Base-by-base conservation (phyloP, 163 green algal genomes). In the Prototheca cutis region DNA sequence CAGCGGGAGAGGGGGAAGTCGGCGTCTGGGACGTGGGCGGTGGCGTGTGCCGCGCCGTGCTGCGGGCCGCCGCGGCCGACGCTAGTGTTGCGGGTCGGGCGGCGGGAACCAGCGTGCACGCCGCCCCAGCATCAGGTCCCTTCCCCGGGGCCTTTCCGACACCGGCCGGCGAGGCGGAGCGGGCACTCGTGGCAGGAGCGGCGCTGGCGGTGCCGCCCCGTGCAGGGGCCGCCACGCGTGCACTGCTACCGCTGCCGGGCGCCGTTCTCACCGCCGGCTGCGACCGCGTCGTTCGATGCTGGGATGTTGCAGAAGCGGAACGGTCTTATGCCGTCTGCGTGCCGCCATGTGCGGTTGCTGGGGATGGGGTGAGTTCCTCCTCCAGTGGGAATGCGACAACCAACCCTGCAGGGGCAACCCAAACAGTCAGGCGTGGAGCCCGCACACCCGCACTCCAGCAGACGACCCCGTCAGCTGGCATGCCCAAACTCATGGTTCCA, bases 21-120 rank as follows among this genome's bases (percentile, higher is more conserved):
- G 79, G 78, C 34, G 68, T 89, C 28, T 95, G 86, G 84, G 86
- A 93, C 59, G 54, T 89, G 4, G 73, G 71, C 19, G 58, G 75
- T 15, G 76, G 74, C 17, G 49, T 53, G 29, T 90, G 80, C 68
- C 71, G 73, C 49, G 82, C 90, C 76, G 85, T 86, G 39, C 6
- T 47, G 39, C 17, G 21, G 13, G 49, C 49, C 10, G 49, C 8
- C 8, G 49, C 3, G 21, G 27, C 49, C 10, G 49, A n/a, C n/a
- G n/a, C n/a, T n/a, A n/a, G n/a, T n/a, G n/a, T n/a, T n/a, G n/a
- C n/a, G n/a, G n/a, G n/a, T n/a, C n/a, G n/a, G n/a, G n/a, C n/a
- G n/a, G n/a, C n/a, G n/a, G n/a, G n/a, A n/a, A n/a, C n/a, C n/a
- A n/a, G n/a, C n/a, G n/a, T n/a, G n/a, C n/a, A n/a, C n/a, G n/a